Evolutionary conservation across 441 rosid species (phyloP).

Genomic region (Adansonia gregorii): DNA sequence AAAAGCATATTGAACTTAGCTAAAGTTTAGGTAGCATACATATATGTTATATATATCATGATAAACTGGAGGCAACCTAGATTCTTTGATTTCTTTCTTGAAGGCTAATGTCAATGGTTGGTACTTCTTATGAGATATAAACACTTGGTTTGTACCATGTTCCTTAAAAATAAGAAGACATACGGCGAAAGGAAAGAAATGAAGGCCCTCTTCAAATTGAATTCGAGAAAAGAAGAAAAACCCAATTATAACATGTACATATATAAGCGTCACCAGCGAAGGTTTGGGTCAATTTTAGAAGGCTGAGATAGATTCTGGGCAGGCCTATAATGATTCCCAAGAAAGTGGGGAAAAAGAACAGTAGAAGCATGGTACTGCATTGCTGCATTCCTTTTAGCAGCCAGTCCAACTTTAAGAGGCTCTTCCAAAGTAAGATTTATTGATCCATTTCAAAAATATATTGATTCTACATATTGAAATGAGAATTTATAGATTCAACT

Average conservation of each 20-base stretch:
- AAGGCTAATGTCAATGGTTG: background rate
- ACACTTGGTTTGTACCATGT: background rate
- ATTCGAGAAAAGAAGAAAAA: background rate
- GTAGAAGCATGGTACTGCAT: background rate
- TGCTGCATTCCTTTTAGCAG: slow-evolving; percentile 1
- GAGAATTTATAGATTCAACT: background rate
- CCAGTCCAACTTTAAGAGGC: background rate
- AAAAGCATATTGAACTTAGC: too few species aligned
- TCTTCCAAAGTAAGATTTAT: background rate
- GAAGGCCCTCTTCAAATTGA: background rate
- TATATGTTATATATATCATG: background rate
- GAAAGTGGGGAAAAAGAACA: background rate
- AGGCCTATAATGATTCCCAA: background rate
- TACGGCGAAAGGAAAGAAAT: background rate
- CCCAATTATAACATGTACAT: background rate
- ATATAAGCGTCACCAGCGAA: background rate
- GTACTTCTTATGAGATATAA: background rate
- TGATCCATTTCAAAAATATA: background rate
- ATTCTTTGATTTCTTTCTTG: background rate
- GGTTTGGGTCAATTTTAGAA: background rate
- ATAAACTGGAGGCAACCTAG: background rate
- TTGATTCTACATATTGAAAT: background rate
- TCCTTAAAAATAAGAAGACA: background rate
- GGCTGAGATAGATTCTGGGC: background rate
- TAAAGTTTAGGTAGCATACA: too few species aligned